Evolutionary conservation across 805 yeast genomes (phyloP), one percentile per base, ranked within the genome.

Genomic region (Kuraishia floccosa): DNA sequence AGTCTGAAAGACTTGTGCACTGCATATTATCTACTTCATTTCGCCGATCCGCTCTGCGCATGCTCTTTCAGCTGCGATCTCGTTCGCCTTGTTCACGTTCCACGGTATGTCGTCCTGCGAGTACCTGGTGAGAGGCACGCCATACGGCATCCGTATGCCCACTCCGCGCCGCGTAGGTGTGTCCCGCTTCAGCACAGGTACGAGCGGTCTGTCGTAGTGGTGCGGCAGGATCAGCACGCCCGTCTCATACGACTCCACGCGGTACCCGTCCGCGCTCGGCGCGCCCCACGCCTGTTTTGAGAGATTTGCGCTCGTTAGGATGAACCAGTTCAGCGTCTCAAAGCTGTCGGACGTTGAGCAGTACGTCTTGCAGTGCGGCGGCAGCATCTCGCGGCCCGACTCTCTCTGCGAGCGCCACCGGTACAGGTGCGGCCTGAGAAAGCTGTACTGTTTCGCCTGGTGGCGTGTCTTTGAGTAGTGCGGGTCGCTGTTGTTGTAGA

Each of bases 271-370:
- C 22, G 7, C 10, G 22, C 28, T 33, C 11, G 57, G 54, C 4
- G 46, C 53, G 0, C 94, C 94, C 94, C 94, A 84, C 1, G 94
- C 94, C 36, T 72, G 79, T 33, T 70, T 70, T 20, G 87, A 76
- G 25, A 82, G 44, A 44, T 84, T 84, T 20, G 84, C 80, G 29
- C 86, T 76, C 0, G 91, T 80, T 46, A 80, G 59, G 5, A 80
- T 48, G 13, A 76, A 65, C 93, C 94, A 84, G 30, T 69, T 65
- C 4, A 80, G 46, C 2, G 69, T 54, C 22, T 52, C 41, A 49
- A 65, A 70, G 30, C 61, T 43, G 39, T 72, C 73, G 4, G 64
- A 65, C 9, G 76, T 65, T 38, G 71, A 63, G 35, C 71, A 44
- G 41, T 79, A 73, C 20, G 81, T 68, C 49, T 84, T 84, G 10